Conservation (phyloP, 345 rosid genomes). For the Eucalyptus pauciflora region DNA sequence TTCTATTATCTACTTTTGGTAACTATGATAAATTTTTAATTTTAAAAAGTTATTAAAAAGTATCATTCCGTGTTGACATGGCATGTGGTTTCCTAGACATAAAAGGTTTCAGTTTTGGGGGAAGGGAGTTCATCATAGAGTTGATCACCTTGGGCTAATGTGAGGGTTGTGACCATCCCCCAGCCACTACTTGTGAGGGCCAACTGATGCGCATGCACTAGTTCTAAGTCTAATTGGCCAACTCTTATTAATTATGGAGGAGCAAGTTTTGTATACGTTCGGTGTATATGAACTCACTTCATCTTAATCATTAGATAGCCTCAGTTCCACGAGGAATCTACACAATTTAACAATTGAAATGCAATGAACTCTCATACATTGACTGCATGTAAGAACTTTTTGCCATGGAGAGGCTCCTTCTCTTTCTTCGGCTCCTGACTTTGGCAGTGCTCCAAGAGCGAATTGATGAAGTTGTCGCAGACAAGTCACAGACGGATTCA, state of each 20-base stretch:
- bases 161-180: background rate
- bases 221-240: background rate
- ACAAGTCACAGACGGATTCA: background rate
- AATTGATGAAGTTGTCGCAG: background rate
- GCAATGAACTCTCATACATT: background rate
- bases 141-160: background rate
- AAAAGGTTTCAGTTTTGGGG: background rate
- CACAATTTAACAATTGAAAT: background rate
- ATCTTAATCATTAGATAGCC: background rate
- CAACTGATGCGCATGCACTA: background rate
- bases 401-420: background rate
- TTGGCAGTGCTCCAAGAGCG: background rate
- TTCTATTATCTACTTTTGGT: background rate
- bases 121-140: background rate
- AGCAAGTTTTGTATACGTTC: background rate
- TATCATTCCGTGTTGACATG: background rate
- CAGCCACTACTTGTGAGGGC: background rate
- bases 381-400: background rate
- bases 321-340: background rate
- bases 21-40: background rate
- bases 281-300: background rate
- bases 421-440: background rate
- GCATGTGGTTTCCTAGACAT: background rate
- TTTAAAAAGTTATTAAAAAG: background rate
- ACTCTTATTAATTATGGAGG: background rate